Evolutionary conservation across 257 asterid species (phyloP).

Genomic region (Avicennia marina): DNA sequence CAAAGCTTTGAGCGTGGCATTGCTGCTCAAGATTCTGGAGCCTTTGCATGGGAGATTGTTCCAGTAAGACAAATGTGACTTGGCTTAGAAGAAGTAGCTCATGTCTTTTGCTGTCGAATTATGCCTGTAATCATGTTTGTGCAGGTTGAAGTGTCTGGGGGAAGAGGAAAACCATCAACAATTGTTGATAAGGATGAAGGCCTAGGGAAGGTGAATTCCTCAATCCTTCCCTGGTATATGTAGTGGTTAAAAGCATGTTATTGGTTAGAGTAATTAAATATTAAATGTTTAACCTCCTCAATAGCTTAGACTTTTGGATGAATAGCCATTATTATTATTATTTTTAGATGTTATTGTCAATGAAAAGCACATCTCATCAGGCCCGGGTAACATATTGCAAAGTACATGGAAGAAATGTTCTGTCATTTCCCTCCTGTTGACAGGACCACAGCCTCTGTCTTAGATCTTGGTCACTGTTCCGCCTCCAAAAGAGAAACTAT

Average conservation of each 20-base stretch:
- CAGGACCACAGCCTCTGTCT: no score
- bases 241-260: neutral
- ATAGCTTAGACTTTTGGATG: neutral
- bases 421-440: no score
- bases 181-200: constrained; percentile 93
- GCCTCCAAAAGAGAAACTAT: no score
- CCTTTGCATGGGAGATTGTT: constrained; percentile 91
- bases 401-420: no score
- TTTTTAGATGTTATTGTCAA: no score
- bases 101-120: constrained; percentile 7
- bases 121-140: constrained; percentile 22
- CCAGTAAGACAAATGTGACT: constrained; percentile 49
- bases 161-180: constrained; percentile 92
- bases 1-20: constrained; percentile 97
- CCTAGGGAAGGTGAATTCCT: constrained; percentile 75
- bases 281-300: neutral
- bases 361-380: no score
- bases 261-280: neutral
- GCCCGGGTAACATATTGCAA: no score
- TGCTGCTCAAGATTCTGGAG: constrained; percentile 83
- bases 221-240: neutral
- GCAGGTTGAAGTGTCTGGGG: constrained; percentile 98
- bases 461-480: no score
- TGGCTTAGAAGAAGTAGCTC: constrained; percentile 10
- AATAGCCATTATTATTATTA: no score